phyloP scores from a whole-genome alignment of 345 rosid genomes.

The Salix exigua region DNA sequence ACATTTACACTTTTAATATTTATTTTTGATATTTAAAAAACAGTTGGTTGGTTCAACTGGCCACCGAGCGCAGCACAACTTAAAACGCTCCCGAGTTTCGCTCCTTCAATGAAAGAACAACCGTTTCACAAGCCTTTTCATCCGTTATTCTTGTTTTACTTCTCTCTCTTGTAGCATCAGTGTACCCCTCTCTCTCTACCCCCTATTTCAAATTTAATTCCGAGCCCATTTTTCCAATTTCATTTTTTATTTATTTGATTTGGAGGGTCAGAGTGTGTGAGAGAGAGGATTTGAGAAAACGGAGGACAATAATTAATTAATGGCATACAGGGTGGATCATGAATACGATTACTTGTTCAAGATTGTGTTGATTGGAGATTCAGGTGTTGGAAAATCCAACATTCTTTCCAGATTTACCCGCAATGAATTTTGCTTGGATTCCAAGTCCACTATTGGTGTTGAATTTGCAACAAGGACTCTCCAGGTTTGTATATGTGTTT shows the following conservation, averaged over 20 bases:
- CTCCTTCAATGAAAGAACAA: conserved; percentile 21
- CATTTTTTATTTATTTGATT: background rate
- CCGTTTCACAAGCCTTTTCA: conserved; percentile 37
- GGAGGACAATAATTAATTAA: conserved; percentile 2
- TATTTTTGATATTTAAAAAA: no score
- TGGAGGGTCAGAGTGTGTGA: background rate
- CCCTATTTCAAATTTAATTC: background rate
- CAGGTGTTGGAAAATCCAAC: conserved; percentile 72
- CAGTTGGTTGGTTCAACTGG: no score
- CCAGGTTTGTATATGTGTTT: conserved; percentile 30
- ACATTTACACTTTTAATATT: no score
- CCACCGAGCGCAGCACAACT: no score
- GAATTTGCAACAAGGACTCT: conserved; percentile 72
- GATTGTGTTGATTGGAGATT: conserved; percentile 62
- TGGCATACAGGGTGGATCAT: conserved; percentile 66
- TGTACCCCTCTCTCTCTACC: background rate
- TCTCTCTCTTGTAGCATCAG: no score
- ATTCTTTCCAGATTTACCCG: conserved; percentile 65
- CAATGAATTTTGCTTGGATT: conserved; percentile 61
- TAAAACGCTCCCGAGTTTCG: conserved; percentile 17
- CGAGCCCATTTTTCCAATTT: background rate
- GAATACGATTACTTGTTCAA: conserved; percentile 66
- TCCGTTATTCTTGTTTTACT: conserved; percentile 28
- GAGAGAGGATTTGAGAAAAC: background rate
- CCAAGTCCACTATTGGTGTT: conserved; percentile 70